Conservation (phyloP, 768 basidiomycete genomes). For the Hypholoma fasciculare region DNA sequence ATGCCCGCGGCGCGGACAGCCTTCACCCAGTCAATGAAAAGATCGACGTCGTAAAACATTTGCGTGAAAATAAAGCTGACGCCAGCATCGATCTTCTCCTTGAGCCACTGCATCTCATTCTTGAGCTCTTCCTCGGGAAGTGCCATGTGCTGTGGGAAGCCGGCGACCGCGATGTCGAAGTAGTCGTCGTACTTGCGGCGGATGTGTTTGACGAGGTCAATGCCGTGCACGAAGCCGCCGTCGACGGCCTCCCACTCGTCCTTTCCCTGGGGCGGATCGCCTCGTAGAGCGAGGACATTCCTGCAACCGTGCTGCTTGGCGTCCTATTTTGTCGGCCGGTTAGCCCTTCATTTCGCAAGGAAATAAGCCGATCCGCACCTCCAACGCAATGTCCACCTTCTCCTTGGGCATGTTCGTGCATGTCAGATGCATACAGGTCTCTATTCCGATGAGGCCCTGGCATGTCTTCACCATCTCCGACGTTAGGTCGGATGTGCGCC, state of each 20-base stretch:
- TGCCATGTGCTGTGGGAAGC: conserved; percentile 83
- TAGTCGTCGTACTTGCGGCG: conserved; percentile 82
- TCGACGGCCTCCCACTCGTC: conserved; percentile 93
- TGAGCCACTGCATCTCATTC: conserved; percentile 81
- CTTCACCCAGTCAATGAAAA: conserved; percentile 93
- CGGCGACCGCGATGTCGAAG: conserved; percentile 93
- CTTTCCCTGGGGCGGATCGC: conserved; percentile 87
- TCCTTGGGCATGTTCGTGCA: conserved; percentile 98
- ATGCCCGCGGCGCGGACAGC: conserved; percentile 83
- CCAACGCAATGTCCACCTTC: conserved; percentile 90
- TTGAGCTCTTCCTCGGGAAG: conserved; percentile 74
- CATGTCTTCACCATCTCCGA: conserved; percentile 94
- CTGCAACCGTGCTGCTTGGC: conserved; percentile 88
- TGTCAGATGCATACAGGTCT: conserved; percentile 98
- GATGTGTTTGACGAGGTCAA: conserved; percentile 91
- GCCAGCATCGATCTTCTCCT: conserved; percentile 90
- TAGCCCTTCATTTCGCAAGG: neutral
- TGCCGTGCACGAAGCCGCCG: conserved; percentile 86
- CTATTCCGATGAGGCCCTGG: conserved; percentile 88
- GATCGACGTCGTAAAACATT: conserved; percentile 93
- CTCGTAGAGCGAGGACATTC: conserved; percentile 91
- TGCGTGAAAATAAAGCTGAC: conserved; percentile 96
- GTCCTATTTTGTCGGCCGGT: conserved; percentile 50
- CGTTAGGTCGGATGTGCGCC: conserved; percentile 91
- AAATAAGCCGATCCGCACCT: conserved; percentile 46